phyloP scores from a whole-genome alignment of 2,329 filamentous ascomycete species.

The Colletotrichum sublineola region DNA sequence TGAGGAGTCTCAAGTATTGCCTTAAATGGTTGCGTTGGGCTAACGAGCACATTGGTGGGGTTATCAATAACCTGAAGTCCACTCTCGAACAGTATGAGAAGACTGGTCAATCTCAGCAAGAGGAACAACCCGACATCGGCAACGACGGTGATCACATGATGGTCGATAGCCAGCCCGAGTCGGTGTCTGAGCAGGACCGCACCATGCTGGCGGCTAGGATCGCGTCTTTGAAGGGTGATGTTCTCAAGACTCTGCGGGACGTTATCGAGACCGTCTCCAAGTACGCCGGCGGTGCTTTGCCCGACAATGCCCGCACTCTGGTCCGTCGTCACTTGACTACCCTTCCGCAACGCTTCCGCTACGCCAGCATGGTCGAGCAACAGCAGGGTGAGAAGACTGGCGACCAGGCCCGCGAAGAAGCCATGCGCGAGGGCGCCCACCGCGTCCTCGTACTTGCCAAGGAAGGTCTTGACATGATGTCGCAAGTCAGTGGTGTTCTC shows the following conservation, averaged over 20 bases:
- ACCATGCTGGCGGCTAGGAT: conserved; percentile 72
- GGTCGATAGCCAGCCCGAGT: conserved; percentile 41
- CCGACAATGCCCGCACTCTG: conserved; percentile 86
- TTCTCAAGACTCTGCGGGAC: conserved; percentile 83
- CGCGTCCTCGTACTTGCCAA: conserved; percentile 87
- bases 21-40: conserved; percentile 84
- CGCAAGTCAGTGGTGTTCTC: conserved; percentile 87
- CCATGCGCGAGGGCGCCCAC: conserved; percentile 72
- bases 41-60: conserved; percentile 82
- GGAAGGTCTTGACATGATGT: conserved; percentile 94
- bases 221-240: conserved; percentile 74
- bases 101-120: conserved; percentile 45
- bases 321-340: conserved; percentile 88
- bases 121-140: not conserved
- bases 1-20: conserved; percentile 87
- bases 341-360: conserved; percentile 84
- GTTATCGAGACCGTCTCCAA: conserved; percentile 88
- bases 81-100: conserved; percentile 86
- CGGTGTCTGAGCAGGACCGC: conserved; percentile 54
- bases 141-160: conserved; percentile 46
- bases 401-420: conserved; percentile 53
- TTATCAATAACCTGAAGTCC: conserved; percentile 80
- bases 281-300: conserved; percentile 91
- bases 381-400: conserved; percentile 49
- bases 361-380: conserved; percentile 70